A percentile compares a stretch with the other conserved stretches of the same genome.
Conservation (phyloP, 2,329 filamentous ascomycete genomes). For the Aspergillus sp. region DNA sequence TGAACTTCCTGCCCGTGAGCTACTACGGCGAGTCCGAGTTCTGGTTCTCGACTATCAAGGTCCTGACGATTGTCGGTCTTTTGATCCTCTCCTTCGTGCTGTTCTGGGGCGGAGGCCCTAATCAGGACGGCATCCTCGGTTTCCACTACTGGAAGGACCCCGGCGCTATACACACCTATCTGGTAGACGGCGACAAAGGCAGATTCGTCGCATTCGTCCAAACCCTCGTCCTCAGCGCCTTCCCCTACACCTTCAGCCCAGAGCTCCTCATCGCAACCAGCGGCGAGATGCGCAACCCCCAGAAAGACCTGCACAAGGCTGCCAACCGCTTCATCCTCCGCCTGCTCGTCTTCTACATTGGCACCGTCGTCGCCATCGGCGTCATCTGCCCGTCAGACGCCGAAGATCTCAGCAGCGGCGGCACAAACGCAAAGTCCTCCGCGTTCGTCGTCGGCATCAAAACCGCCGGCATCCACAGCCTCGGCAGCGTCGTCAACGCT, state of each 20-base stretch:
- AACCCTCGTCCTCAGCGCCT: slow-evolving; percentile 52
- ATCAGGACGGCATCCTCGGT: slow-evolving; percentile 47
- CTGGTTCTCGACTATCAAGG: slow-evolving; percentile 53
- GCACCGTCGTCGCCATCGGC: slow-evolving; percentile 68
- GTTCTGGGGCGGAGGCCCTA: slow-evolving; percentile 56
- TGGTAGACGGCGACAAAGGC: slow-evolving; percentile 47
- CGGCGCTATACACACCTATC: slow-evolving; percentile 49
- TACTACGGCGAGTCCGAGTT: slow-evolving; percentile 58
- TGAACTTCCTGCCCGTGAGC: slow-evolving; percentile 50
- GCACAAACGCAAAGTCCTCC: slow-evolving; percentile 43
- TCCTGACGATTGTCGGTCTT: slow-evolving; percentile 53
- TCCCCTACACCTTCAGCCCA: slow-evolving; percentile 56
- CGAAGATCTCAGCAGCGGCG: slow-evolving; percentile 44
- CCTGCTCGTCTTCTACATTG: slow-evolving; percentile 71
- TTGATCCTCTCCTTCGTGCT: slow-evolving; percentile 55
- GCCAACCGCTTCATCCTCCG: slow-evolving; percentile 77
- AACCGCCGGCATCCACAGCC: slow-evolving; percentile 43
- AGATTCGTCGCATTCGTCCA: slow-evolving; percentile 53
- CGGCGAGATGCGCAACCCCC: slow-evolving; percentile 68
- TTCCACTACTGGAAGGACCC: slow-evolving; percentile 54
- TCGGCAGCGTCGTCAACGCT: slow-evolving; percentile 42
- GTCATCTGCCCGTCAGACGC: slow-evolving; percentile 67
- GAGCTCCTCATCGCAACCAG: slow-evolving; percentile 57
- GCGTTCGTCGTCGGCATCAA: slow-evolving; percentile 55
- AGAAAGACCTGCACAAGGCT: slow-evolving; percentile 67